Conservation (phyloP, 345 rosid species). For the Lepidium didymum region DNA sequence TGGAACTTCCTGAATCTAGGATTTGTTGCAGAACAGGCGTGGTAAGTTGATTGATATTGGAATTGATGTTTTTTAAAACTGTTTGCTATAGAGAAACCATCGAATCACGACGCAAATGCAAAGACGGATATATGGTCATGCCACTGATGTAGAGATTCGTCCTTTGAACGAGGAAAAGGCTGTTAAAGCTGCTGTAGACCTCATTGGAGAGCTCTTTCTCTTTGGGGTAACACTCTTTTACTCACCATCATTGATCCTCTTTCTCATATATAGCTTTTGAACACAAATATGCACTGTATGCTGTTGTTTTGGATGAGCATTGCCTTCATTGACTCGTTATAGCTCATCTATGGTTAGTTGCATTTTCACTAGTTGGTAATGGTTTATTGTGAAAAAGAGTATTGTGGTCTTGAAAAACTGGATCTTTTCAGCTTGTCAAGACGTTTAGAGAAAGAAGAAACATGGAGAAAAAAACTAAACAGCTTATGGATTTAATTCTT, state of each 20-base stretch:
- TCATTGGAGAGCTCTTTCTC: slow-evolving; percentile 77
- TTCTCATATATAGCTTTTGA: neutral
- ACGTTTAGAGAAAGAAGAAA: neutral
- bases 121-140: slow-evolving; percentile 69
- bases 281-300: neutral
- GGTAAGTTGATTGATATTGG: neutral
- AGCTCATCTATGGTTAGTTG: neutral
- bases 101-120: slow-evolving; percentile 68
- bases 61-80: neutral
- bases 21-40: neutral
- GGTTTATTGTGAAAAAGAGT: neutral
- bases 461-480: neutral
- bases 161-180: slow-evolving; percentile 93
- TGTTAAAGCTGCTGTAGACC: slow-evolving; percentile 92
- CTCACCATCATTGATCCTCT: neutral
- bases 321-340: neutral
- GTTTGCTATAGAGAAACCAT: slow-evolving; percentile 60
- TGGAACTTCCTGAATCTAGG: neutral
- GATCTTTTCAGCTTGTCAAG: neutral
- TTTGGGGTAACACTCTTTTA: slow-evolving; percentile 46
- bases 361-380: neutral
- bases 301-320: neutral
- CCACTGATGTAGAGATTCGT: slow-evolving; percentile 77
- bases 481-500: neutral
- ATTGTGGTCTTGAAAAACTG: neutral